Percentiles rank a stretch among this genome's conserved stretches.
Conservation (phyloP, 176 grass and related monocot species). For the Musa troglodytarum region DNA sequence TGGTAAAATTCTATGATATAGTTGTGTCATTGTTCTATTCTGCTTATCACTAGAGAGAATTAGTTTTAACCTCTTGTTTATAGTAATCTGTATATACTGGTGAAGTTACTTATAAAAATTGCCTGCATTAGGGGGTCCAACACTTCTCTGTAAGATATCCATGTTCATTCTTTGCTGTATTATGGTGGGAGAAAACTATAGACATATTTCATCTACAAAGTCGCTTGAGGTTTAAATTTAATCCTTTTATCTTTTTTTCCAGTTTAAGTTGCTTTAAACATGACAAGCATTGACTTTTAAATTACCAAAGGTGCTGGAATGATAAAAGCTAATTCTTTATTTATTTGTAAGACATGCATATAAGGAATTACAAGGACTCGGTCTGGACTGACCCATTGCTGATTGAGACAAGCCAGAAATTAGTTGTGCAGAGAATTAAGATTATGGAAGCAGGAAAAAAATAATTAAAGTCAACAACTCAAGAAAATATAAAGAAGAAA, state of each 20-base stretch:
- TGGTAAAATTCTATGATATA: background rate
- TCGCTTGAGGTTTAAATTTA: background rate
- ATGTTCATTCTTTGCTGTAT: background rate
- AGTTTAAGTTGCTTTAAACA: no score
- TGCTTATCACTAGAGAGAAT: background rate
- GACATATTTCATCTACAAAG: background rate
- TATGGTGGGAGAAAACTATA: background rate
- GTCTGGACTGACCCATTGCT: background rate
- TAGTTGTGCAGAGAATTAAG: background rate
- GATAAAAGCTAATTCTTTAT: background rate
- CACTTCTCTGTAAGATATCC: background rate
- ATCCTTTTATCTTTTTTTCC: background rate
- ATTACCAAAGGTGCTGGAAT: background rate
- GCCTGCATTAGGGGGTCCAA: background rate
- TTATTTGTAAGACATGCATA: background rate
- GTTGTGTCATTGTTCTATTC: background rate
- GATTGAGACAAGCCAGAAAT: background rate
- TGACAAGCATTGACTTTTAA: no score
- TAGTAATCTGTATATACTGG: background rate
- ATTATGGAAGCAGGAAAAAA: background rate
- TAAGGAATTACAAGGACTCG: background rate
- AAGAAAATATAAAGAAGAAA: no score
- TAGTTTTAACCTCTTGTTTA: background rate
- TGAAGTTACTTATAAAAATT: background rate
- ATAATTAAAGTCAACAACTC: background rate